A percentile compares a stretch with the other conserved stretches of the same genome.
Evolutionary conservation across 495 filamentous ascomycete genomes (phyloP).

Genomic region (Aspergillus ostianus): DNA sequence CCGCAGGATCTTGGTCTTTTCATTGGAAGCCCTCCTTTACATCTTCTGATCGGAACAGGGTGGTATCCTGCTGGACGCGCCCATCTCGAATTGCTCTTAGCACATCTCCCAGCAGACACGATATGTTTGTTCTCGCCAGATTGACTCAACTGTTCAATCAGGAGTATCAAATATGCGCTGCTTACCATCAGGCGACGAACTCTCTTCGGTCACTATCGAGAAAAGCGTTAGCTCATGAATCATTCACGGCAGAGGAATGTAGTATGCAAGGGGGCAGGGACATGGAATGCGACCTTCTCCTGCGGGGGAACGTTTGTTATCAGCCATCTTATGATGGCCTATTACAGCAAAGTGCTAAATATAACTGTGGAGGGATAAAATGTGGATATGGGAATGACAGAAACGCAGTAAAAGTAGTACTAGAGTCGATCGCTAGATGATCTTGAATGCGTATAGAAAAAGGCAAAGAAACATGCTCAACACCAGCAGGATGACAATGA

Average conservation of each 20-base stretch:
- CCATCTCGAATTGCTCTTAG: not conserved
- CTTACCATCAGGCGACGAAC: not conserved
- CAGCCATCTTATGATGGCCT: not conserved
- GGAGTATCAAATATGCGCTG: not conserved
- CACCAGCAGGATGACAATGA: conserved; percentile 26
- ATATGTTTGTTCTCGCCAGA: not conserved
- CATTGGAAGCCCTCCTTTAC: not conserved
- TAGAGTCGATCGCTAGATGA: conserved; percentile 23
- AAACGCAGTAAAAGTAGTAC: not conserved
- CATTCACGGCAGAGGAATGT: not conserved
- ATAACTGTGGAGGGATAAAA: not conserved
- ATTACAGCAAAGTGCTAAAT: not conserved
- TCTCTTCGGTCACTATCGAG: not conserved
- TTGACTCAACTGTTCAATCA: not conserved
- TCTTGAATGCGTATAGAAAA: conserved; percentile 33
- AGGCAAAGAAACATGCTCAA: conserved; percentile 34
- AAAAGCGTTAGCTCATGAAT: not conserved
- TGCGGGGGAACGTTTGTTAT: not conserved
- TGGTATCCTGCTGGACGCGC: too few species aligned
- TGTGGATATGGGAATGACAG: not conserved
- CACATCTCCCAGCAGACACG: not conserved
- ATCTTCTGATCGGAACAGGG: too few species aligned
- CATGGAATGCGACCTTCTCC: not conserved
- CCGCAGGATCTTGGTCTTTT: not conserved
- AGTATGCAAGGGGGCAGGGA: not conserved